Base-by-base conservation (phyloP, 1,139 yeast species). In the Nakaseomyces sp. region DNA sequence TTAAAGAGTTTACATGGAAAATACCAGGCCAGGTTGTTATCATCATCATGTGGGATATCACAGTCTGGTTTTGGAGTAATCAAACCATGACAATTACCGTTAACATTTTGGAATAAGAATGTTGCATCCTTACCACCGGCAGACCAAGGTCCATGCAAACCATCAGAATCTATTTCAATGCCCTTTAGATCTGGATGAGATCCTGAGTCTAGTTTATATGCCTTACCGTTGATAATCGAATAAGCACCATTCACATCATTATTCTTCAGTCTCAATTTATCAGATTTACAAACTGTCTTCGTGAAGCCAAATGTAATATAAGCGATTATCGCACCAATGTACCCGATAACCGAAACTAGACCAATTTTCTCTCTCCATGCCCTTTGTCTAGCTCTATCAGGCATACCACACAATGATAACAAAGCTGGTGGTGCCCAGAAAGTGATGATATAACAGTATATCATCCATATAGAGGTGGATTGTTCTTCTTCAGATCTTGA, bases 351-450 rank as follows among this genome's bases (percentile, higher is more conserved):
- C 2, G 93, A 73, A 44, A 91, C 72, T 44, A 91, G 72, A 1
- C 86, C 97, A 38, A 89, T 82, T 61, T 91, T 91, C 62, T 91
- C 98, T 61, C 97, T 75, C 98, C 98, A 91, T 0, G 97, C 97
- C 70, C 79, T 77, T 62, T 87, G 96, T 50, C 95, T 77, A 42
- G 80, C 88, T 54, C 78, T 77, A 24, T 85, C 80, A 35, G 74
- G 74, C 73, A 89, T 74, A 4, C 97, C 97, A 64, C 78, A 84
- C 44, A 83, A 63, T 42, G 71, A 70, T 57, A 91, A 67, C 28
- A 89, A 51, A 0, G 89, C 81, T 2, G 82, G 74, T 1, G 96
- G 95, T 2, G 95, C 94, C 93, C 96, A 89, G 63, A 87, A 87
- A 0, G 97, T 89, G 32, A 91, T 67, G 9, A 75, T 54, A 56